Percentiles rank a stretch among this genome's conserved stretches.
phyloP scores from a whole-genome alignment of 371 early-diverging fungal genomes.

The Mycotypha africana region DNA sequence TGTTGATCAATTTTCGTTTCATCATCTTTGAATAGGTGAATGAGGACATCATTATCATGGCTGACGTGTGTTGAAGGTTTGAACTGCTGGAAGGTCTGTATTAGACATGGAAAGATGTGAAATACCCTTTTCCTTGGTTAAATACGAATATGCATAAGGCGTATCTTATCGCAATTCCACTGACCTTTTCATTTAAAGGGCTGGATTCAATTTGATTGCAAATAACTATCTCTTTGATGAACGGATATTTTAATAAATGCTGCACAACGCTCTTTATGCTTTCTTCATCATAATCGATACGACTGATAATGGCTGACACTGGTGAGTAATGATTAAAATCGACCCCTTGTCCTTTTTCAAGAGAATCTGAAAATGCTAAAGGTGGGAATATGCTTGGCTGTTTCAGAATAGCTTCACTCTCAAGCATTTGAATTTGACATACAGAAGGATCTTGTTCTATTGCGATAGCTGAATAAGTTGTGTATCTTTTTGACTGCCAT shows the following conservation, averaged over 20 bases:
- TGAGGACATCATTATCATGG: background rate
- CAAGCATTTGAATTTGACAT: conserved; percentile 15
- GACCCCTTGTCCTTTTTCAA: background rate
- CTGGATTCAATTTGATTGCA: conserved; percentile 37
- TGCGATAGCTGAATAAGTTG: too few species aligned
- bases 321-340: conserved; percentile 14
- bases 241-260: conserved; percentile 33
- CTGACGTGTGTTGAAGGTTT: background rate
- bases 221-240: conserved; percentile 43
- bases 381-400: conserved; percentile 2
- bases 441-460: conserved; percentile 1
- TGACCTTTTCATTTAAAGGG: conserved; percentile 16
- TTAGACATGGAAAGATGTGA: background rate
- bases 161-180: background rate
- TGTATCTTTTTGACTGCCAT: too few species aligned
- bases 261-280: conserved; percentile 34
- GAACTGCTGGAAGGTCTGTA: background rate
- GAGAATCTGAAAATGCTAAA: background rate
- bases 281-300: conserved; percentile 36
- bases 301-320: conserved; percentile 50
- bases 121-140: background rate
- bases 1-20: background rate
- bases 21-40: conserved; percentile 4
- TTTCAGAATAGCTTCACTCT: conserved; percentile 26
- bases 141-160: background rate